A percentile compares a stretch with the other conserved stretches of the same genome.
Conservation (phyloP, 139 green algal species). For the Diplosphaera chodatii region DNA sequence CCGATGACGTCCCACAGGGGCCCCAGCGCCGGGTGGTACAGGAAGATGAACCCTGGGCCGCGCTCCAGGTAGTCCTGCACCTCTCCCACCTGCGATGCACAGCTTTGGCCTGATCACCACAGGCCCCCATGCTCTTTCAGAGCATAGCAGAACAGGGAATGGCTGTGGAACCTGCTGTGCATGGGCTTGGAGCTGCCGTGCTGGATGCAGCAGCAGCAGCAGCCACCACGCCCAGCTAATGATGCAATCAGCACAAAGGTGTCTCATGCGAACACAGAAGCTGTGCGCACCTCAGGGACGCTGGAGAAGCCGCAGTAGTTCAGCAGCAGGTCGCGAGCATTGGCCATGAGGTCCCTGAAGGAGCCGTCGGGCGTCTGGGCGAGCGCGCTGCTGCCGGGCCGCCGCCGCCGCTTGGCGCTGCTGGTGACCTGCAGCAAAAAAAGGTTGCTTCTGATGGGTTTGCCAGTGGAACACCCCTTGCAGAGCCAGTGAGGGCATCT, state of each 20-base stretch:
- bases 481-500: too few species aligned
- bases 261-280: too few species aligned
- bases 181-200: too few species aligned
- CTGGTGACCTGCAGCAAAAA: constrained; percentile 72
- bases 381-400: constrained; percentile 60
- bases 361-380: constrained; percentile 94
- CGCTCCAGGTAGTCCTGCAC: constrained; percentile 64
- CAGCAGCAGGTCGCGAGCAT: constrained; percentile 72
- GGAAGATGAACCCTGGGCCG: constrained; percentile 83
- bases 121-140: too few species aligned
- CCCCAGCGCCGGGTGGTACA: constrained; percentile 86
- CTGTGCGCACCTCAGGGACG: constrained; percentile 37
- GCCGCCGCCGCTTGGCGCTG: constrained; percentile 79
- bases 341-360: constrained; percentile 90
- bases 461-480: too few species aligned
- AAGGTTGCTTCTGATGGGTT: too few species aligned
- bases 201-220: too few species aligned
- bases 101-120: too few species aligned
- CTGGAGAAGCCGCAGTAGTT: constrained; percentile 42
- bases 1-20: constrained; percentile 92
- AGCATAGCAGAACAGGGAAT: too few species aligned
- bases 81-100: constrained; percentile 39
- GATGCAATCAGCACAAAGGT: too few species aligned
- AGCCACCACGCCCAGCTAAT: too few species aligned
- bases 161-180: too few species aligned